A percentile compares a stretch with the other conserved stretches of the same genome.
These are phyloP conservation scores for Nicotiana knightiana DNA, from an alignment of 257 asterid species.

Conservation along the genomic window DNA sequence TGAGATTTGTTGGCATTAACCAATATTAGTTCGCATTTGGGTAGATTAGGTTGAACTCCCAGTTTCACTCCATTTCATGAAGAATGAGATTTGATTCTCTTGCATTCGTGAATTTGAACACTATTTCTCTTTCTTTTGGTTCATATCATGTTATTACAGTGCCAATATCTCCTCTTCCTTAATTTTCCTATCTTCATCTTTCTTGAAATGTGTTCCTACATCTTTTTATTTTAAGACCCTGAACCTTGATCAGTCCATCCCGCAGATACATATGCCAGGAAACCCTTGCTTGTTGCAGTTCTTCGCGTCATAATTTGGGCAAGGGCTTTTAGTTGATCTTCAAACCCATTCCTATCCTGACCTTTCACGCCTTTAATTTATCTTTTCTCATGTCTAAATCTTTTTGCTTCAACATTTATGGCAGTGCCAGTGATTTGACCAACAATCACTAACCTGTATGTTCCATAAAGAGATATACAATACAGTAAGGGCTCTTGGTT, in stretches of 20 bases:
- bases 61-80: neutral
- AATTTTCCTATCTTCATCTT: neutral
- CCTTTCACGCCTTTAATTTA: neutral
- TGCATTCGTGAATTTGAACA: neutral
- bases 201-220: neutral
- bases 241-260: neutral
- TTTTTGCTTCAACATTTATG: neutral
- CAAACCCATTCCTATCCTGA: neutral
- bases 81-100: neutral
- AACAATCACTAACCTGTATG: neutral
- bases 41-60: neutral
- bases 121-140: neutral
- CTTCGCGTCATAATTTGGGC: neutral
- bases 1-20: neutral
- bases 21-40: neutral
- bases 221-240: neutral
- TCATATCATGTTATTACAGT: neutral
- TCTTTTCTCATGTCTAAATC: neutral
- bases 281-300: neutral
- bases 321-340: neutral
- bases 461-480: neutral
- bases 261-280: neutral
- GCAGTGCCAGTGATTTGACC: neutral
- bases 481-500: neutral
- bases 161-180: neutral